These are phyloP conservation scores for Sparassis latifolia DNA, from an alignment of 1,284 basidiomycete genomes.

Conservation along the genomic window DNA sequence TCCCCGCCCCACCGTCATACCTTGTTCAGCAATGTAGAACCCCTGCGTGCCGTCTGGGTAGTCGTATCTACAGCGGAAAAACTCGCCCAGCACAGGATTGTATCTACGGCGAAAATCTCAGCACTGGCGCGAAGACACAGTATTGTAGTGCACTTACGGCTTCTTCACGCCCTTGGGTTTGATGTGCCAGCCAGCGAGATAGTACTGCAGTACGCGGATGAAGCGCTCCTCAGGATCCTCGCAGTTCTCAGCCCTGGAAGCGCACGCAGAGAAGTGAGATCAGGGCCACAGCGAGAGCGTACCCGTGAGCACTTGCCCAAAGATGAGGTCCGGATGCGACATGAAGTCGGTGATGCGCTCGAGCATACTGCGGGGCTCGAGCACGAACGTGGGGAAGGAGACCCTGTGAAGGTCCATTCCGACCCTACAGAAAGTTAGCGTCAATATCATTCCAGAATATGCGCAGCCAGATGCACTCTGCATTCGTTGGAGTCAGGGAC, in stretches of 20 bases:
- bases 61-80: constrained; percentile 94
- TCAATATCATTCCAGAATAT: background rate
- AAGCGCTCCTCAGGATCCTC: constrained; percentile 88
- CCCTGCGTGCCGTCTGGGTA: constrained; percentile 90
- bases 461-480: background rate
- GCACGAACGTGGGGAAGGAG: constrained; percentile 90
- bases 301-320: constrained; percentile 57
- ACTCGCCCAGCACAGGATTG: constrained; percentile 96
- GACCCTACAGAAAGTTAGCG: constrained; percentile 41
- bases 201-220: constrained; percentile 88
- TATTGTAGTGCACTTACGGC: constrained; percentile 53
- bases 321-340: constrained; percentile 97
- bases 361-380: constrained; percentile 90
- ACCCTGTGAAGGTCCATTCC: constrained; percentile 97
- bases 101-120: constrained; percentile 48
- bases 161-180: constrained; percentile 99
- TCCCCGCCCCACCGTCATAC: constrained; percentile 26
- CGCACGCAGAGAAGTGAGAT: constrained; percentile 8
- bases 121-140: constrained; percentile 9
- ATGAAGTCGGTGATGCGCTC: constrained; percentile 99
- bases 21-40: constrained; percentile 98
- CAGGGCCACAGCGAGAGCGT: constrained; percentile 2
- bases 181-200: constrained; percentile 99
- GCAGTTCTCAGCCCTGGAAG: constrained; percentile 61
- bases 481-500: background rate